Evolutionary conservation across 352 stramenopile genomes (phyloP).

Genomic region (Globisporangium cystogenes): DNA sequence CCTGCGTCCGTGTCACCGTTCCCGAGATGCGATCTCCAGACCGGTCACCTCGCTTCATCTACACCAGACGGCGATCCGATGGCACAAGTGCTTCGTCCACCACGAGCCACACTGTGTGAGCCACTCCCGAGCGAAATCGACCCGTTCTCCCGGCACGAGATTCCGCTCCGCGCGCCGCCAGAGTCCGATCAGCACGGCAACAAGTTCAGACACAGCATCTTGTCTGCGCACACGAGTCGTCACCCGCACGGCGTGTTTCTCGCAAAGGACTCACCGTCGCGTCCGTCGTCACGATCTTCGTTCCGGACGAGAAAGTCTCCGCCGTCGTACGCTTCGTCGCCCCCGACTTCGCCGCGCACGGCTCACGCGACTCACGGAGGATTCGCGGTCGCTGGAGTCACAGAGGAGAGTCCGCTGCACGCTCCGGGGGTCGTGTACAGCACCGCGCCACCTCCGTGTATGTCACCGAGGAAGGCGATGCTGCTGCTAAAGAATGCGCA

Average conservation of each 20-base stretch:
- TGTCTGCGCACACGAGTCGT: neutral
- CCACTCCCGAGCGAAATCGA: constrained; percentile 3
- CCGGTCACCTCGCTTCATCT: neutral
- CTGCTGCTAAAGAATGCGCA: constrained; percentile 20
- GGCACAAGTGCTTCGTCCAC: neutral
- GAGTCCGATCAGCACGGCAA: neutral
- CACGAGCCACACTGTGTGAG: neutral
- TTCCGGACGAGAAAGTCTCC: constrained; percentile 4
- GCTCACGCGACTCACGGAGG: neutral
- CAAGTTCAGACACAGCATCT: neutral
- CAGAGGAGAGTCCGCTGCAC: constrained; percentile 1
- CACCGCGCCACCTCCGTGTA: constrained; percentile 3
- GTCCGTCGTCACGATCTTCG: constrained; percentile 6
- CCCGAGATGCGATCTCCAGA: neutral
- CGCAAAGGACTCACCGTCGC: neutral
- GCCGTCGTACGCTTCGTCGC: neutral
- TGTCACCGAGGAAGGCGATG: constrained; percentile 36
- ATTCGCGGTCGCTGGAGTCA: neutral
- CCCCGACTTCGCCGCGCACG: neutral
- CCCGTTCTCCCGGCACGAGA: constrained; percentile 1
- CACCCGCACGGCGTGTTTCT: neutral
- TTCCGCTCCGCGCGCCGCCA: neutral
- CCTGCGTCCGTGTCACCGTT: constrained; percentile 1
- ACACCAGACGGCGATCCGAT: constrained; percentile 3
- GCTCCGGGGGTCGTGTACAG: constrained; percentile 23